These are phyloP conservation scores for Paraglomus brasilianum DNA, from an alignment of 192 early-diverging fungal species.

Conservation along the genomic window DNA sequence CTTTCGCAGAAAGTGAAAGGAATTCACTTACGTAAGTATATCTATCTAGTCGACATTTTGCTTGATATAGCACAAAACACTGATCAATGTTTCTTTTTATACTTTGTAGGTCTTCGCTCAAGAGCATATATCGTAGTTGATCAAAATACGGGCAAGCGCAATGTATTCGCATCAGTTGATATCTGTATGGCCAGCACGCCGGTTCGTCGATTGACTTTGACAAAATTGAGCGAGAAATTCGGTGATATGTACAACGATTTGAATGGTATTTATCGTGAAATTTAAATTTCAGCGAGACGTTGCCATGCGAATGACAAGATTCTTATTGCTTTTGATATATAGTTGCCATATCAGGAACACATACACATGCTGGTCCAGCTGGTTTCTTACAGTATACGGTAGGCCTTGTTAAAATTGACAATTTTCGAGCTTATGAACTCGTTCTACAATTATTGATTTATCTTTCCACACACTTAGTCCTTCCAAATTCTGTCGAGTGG, in stretches of 20 bases:
- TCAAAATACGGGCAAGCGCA: neutral
- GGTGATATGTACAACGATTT: neutral
- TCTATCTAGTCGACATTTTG: no score
- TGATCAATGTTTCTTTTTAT: no score
- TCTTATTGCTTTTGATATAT: neutral
- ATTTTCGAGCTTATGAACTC: no score
- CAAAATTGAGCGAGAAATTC: neutral
- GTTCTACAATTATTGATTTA: no score
- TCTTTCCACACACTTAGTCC: neutral
- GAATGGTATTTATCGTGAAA: no score
- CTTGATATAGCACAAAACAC: no score
- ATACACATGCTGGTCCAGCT: constrained; percentile 38
- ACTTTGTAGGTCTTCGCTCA: no score
- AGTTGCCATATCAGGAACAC: constrained; percentile 28
- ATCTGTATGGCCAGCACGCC: constrained; percentile 31
- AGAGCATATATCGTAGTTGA: constrained; percentile 37
- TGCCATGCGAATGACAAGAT: no score
- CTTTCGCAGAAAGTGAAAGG: constrained; percentile 32
- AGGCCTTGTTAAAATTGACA: neutral
- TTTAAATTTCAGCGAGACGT: no score
- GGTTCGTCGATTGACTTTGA: neutral
- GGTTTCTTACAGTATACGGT: constrained; percentile 40
- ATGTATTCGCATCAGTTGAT: constrained; percentile 31
- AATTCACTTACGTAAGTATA: constrained; percentile 27
- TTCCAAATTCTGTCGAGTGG: constrained; percentile 28